phyloP scores from a whole-genome alignment of 176 grass and related monocot species.

The Saccharum officinarum region DNA sequence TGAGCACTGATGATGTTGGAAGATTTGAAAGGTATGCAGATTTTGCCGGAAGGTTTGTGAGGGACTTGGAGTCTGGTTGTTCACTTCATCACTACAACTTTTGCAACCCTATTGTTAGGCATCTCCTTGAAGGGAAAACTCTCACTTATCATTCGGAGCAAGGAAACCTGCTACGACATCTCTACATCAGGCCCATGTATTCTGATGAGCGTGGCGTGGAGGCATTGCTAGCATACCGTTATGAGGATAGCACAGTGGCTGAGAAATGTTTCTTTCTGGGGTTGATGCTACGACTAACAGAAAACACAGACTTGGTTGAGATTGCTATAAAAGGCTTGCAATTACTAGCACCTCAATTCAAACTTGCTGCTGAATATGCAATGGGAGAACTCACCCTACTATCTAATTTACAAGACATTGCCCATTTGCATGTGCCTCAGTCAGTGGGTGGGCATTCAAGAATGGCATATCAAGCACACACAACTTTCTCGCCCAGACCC shows the following conservation, averaged over 20 bases:
- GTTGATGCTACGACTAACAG: background rate
- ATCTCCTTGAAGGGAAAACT: no score
- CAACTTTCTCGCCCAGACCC: background rate
- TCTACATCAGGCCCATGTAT: no score
- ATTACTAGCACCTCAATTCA: background rate
- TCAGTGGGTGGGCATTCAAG: background rate
- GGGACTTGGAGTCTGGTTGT: no score
- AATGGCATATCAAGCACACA: background rate
- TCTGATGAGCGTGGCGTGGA: background rate
- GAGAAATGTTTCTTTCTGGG: background rate
- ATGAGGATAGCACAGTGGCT: background rate
- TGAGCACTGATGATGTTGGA: no score
- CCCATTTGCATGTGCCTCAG: background rate
- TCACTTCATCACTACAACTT: background rate
- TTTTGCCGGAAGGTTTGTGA: no score
- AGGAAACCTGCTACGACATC: no score
- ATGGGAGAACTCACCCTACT: conserved; percentile 1
- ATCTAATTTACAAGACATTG: background rate
- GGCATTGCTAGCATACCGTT: rapidly evolving
- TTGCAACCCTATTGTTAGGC: no score
- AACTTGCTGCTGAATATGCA: background rate
- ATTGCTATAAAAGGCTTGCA: background rate
- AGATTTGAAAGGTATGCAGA: no score
- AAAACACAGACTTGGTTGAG: background rate
- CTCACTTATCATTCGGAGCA: no score